Evolutionary conservation across 106 monocot species (phyloP), one percentile per base, ranked within the genome.

Genomic region (Xerophyta viscosa): DNA sequence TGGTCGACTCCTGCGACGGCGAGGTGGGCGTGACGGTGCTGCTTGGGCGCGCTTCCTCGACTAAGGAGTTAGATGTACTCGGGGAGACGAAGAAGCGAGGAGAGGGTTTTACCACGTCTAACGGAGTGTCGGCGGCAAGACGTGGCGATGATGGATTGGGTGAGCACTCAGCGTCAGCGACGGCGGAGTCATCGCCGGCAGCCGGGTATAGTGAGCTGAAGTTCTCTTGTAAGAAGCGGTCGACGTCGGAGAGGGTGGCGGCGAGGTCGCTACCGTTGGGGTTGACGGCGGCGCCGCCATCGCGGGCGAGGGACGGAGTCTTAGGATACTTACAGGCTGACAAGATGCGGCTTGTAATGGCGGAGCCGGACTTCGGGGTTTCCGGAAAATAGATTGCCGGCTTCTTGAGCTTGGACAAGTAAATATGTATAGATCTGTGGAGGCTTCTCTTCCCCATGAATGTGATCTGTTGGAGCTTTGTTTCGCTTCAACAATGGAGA

Each of bases 31-130:
- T 29, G 2, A 41, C 50, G 27, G 1, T 2, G 12, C 8, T 13
- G 4, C 43, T 14, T 44, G 14, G 14, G 15, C 3, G 43, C 43
- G 64, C 65, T 30, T 76, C 69, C 47, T 64, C 65, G 15, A 76
- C 22, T 9, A 70, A 52, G 0, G 64, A 70, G 41, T 29, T 22
- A 2, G 52, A 19, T 15, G 57, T 46, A 31, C 30, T 49, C 17
- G 46, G 53, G 2, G 61, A 55, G 17, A 56, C 30, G 55, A 73
- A 73, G 61, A 61, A 73, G 47, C 66, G 61, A 21, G 39, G n/a
- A n/a, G n/a, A n/a, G n/a, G n/a, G n/a, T n/a, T n/a, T n/a, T n/a
- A n/a, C n/a, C n/a, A n/a, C n/a, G n/a, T n/a, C n/a, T n/a, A n/a
- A n/a, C n/a, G n/a, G n/a, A n/a, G n/a, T n/a, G n/a, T n/a, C n/a